A percentile compares a stretch with the other conserved stretches of the same genome.
phyloP scores from a whole-genome alignment of 1,284 basidiomycete genomes.

The Tylopilus sp. region DNA sequence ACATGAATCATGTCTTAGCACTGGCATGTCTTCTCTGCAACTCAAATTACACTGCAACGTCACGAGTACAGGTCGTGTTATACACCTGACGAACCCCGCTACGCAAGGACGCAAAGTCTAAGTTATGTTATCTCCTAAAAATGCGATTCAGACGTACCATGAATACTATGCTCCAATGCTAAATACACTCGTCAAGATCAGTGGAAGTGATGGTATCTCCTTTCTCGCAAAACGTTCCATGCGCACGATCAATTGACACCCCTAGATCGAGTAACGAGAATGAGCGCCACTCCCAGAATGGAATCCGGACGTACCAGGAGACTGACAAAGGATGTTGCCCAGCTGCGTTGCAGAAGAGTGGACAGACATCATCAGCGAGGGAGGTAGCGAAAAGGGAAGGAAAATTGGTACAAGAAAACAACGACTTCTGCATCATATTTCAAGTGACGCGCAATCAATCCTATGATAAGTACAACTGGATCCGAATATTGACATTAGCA shows the following conservation, averaged over 20 bases:
- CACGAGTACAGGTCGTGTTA: neutral
- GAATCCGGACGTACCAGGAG: slow-evolving; percentile 20
- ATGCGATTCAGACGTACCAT: neutral
- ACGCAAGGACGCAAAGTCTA: neutral
- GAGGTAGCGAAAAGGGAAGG: neutral
- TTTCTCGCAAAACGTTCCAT: slow-evolving; percentile 36
- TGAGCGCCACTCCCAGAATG: neutral
- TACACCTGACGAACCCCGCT: neutral
- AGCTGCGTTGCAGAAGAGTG: slow-evolving; percentile 22
- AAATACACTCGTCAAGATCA: slow-evolving; percentile 23
- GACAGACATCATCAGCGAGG: slow-evolving; percentile 14
- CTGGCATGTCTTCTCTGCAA: neutral
- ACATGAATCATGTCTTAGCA: neutral
- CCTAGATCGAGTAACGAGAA: slow-evolving; percentile 15
- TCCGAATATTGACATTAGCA: slow-evolving; percentile 13
- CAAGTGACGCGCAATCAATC: slow-evolving; percentile 16
- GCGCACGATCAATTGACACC: slow-evolving; percentile 32
- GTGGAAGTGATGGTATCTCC: neutral
- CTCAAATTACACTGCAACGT: neutral
- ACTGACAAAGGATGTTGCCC: slow-evolving; percentile 25
- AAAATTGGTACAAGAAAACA: slow-evolving; percentile 28
- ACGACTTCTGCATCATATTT: slow-evolving; percentile 19
- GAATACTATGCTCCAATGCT: neutral
- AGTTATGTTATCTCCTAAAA: neutral
- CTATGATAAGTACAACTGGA: slow-evolving; percentile 20